These are phyloP conservation scores for Rhexocercosporidium sp. DNA, from an alignment of 2,329 filamentous ascomycete genomes.

Conservation along the genomic window DNA sequence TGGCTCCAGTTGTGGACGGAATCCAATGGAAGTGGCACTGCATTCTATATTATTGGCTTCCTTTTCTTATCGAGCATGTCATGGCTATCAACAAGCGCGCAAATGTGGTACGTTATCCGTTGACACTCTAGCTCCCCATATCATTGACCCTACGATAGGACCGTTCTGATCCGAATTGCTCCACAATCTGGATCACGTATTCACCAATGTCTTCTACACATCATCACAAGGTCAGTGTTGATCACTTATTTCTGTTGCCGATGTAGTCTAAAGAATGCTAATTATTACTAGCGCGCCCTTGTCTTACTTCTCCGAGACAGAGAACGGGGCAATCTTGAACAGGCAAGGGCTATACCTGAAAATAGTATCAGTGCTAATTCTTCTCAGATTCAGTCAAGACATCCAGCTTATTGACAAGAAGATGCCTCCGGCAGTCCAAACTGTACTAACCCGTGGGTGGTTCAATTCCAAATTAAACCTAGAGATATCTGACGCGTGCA, in stretches of 20 bases:
- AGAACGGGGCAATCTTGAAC: conserved; percentile 28
- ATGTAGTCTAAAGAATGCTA: conserved; percentile 1
- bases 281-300: conserved; percentile 43
- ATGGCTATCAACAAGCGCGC: conserved; percentile 45
- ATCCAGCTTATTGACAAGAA: conserved; percentile 38
- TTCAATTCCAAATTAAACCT: conserved; percentile 35
- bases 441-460: conserved; percentile 9
- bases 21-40: not conserved
- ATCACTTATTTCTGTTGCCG: conserved; percentile 6
- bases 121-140: not conserved
- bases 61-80: conserved; percentile 43
- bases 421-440: conserved; percentile 24
- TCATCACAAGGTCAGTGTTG: conserved; percentile 37
- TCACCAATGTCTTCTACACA: conserved; percentile 43
- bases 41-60: conserved; percentile 41
- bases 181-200: conserved; percentile 44
- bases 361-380: conserved; percentile 2
- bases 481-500: conserved; percentile 20
- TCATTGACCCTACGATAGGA: conserved; percentile 36
- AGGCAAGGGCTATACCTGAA: conserved; percentile 36
- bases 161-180: conserved; percentile 43
- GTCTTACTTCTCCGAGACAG: conserved; percentile 28
- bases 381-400: conserved; percentile 32
- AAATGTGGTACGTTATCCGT: conserved; percentile 43
- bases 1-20: conserved; percentile 45